Conservation (phyloP, 805 yeast genomes). For the Starmerella etchellsii region DNA sequence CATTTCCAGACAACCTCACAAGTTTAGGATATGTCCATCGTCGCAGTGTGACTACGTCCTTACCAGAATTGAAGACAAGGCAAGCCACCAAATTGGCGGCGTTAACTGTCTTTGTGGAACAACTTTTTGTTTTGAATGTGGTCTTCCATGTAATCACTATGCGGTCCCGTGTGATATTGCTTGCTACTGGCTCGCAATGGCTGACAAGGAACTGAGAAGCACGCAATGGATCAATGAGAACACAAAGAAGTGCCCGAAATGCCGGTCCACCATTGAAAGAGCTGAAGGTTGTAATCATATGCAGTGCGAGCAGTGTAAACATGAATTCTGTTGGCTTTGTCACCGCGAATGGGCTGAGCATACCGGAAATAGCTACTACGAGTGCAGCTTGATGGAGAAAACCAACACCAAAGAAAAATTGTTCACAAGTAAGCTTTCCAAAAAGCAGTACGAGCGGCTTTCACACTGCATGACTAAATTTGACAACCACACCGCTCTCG, state of each 20-base stretch:
- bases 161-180: slow-evolving; percentile 74
- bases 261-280: slow-evolving; percentile 70
- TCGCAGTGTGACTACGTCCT: slow-evolving; percentile 16
- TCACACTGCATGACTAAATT: slow-evolving; percentile 5
- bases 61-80: slow-evolving; percentile 33
- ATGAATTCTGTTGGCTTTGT: slow-evolving; percentile 93
- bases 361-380: slow-evolving; percentile 42
- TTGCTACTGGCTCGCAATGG: slow-evolving; percentile 59
- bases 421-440: background rate
- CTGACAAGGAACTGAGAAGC: slow-evolving; percentile 79
- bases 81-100: slow-evolving; percentile 8
- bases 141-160: slow-evolving; percentile 54
- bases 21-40: slow-evolving; percentile 15
- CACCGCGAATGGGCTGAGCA: slow-evolving; percentile 62
- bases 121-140: slow-evolving; percentile 65
- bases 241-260: slow-evolving; percentile 78
- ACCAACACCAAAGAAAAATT: background rate
- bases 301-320: slow-evolving; percentile 64
- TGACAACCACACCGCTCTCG: slow-evolving; percentile 10
- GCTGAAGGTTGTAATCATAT: slow-evolving; percentile 97
- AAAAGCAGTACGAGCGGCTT: slow-evolving; percentile 6
- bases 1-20: slow-evolving; percentile 1
- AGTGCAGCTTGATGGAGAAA: slow-evolving; percentile 36
- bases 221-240: slow-evolving; percentile 74
- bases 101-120: slow-evolving; percentile 58